Conservation (phyloP, 179 eudicot species). For the Beta lomatogona region DNA sequence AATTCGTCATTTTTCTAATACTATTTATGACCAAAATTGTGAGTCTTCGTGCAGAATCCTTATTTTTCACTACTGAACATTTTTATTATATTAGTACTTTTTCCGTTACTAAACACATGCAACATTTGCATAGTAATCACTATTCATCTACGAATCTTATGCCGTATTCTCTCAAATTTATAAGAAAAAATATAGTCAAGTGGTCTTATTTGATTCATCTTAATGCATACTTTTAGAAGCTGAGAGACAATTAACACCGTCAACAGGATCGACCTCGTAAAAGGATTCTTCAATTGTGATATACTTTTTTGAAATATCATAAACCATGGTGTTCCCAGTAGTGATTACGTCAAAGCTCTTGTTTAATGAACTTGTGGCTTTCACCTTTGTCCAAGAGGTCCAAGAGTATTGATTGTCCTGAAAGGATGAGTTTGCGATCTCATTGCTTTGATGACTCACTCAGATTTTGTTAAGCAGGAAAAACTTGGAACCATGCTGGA, state of each 20-base stretch:
- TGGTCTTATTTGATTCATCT: too few species aligned
- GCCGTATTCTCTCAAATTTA: too few species aligned
- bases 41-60: not conserved
- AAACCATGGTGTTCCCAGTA: not conserved
- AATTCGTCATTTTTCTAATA: not conserved
- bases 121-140: too few species aligned
- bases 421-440: not conserved
- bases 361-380: not conserved
- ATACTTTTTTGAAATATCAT: not conserved
- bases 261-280: not conserved
- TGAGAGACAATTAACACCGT: not conserved
- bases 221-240: not conserved
- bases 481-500: constrained; percentile 97
- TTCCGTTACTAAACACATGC: too few species aligned
- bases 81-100: too few species aligned
- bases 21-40: not conserved
- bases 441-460: constrained; percentile 17
- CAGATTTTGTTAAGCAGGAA: constrained; percentile 55
- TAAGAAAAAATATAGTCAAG: too few species aligned
- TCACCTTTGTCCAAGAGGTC: not conserved
- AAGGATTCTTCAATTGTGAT: not conserved
- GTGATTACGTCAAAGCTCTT: not conserved
- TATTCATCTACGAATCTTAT: too few species aligned
- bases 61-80: too few species aligned
- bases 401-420: not conserved